phyloP scores from a whole-genome alignment of 1,139 yeast genomes.

The Eremothecium sinecaudum region DNA sequence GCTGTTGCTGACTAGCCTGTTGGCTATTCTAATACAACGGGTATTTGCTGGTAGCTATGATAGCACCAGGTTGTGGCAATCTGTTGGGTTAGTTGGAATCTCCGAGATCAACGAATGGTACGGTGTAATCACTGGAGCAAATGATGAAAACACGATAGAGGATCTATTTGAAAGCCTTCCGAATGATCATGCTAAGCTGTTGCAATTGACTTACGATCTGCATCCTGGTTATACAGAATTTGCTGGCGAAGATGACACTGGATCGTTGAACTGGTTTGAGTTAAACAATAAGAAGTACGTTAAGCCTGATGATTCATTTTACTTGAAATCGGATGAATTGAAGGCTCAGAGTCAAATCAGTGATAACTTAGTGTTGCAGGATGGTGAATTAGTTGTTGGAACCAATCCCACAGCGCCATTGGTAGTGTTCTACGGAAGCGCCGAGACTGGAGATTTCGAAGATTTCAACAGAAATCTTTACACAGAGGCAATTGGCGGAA shows the following conservation, averaged over 20 bases:
- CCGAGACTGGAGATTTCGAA: constrained; percentile 40
- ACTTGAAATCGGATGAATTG: constrained; percentile 26
- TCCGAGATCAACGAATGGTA: constrained; percentile 3
- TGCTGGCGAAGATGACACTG: not conserved
- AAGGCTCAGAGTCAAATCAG: constrained; percentile 16
- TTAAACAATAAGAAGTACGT: constrained; percentile 19
- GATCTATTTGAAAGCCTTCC: not conserved
- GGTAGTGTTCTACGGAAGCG: constrained; percentile 40
- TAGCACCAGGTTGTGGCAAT: constrained; percentile 1
- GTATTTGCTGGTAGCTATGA: not conserved
- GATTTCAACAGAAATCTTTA: constrained; percentile 51
- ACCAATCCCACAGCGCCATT: constrained; percentile 26
- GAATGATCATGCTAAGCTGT: not conserved
- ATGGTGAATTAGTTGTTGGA: constrained; percentile 22
- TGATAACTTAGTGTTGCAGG: constrained; percentile 11
- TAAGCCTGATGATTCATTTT: constrained; percentile 26
- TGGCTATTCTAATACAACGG: too few species aligned
- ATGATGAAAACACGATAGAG: constrained; percentile 6
- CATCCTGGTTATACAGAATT: not conserved
- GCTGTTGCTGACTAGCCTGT: too few species aligned
- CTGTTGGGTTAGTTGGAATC: constrained; percentile 1
- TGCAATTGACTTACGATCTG: constrained; percentile 1
- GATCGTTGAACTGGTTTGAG: constrained; percentile 15
- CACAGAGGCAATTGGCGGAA: constrained; percentile 54
- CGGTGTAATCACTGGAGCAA: constrained; percentile 7